Base-by-base conservation (phyloP, 2,329 filamentous ascomycete genomes). In the Microdochium bolleyi region DNA sequence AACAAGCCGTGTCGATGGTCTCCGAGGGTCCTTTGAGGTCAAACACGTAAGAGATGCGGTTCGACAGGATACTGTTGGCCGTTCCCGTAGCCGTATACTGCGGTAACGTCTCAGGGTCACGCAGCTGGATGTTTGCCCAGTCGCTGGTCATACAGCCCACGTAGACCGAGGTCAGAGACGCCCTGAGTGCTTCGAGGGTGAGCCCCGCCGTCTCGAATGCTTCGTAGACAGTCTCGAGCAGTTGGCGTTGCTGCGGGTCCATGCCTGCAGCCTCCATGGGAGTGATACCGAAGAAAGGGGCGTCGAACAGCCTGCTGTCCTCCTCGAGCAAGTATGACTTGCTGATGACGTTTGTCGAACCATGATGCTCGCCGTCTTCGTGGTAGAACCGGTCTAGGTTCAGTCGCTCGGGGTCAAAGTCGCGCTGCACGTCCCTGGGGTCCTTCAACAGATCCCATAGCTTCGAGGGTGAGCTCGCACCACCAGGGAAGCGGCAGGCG, bases 1-100 rank as follows among this genome's bases (percentile, higher is more conserved):
- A 71, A 50, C 70, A 73, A 1, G 61, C 70, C 1, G 70, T 71
- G 4, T 66, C 57, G 21, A 72, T 56, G 1, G 62, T 64, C 55
- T 70, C 58, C 24, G 66, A 68, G n/a, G 57, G 60, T 9, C 38
- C 55, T 14, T n/a, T 21, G 3, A 63, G 53, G 41, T 62, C 56
- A 34, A 63, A 63, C 50, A 60, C 60, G 48, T 63, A 63, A 10
- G 62, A 62, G 5, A 70, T n/a, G 24, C 48, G 48, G 14, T 49
- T 49, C 3, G 48, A 14, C 24, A 49, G 13, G 3, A 49, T 25
- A 30, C 19, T 51, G 19, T 53, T 38, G 27, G 56, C 56, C 19
- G 41, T 52, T 16, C 63, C 59, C 9, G 58, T 60, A 2, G 49
- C 53, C 41, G 63, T 64, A 10, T 53, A 54, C 7, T 54, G 50